Evolutionary conservation across 1,284 basidiomycete species (phyloP).

Genomic region (Marasmius sp.): DNA sequence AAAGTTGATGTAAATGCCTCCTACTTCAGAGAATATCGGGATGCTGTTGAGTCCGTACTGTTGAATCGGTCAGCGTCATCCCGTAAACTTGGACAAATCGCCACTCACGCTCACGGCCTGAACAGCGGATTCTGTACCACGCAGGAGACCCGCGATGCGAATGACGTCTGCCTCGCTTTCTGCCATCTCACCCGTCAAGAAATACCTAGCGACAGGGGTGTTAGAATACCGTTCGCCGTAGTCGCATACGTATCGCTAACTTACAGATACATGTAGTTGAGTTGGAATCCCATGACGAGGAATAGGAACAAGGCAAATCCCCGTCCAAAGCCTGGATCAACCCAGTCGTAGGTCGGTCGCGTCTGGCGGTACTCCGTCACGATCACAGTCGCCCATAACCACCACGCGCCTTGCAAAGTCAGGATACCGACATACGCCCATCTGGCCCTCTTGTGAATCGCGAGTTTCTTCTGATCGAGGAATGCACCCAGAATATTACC

Average conservation of each 20-base stretch:
- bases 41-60: slow-evolving; percentile 11
- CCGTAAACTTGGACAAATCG: background rate
- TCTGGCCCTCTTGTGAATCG: slow-evolving; percentile 8
- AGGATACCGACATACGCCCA: slow-evolving; percentile 10
- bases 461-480: slow-evolving; percentile 8
- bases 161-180: slow-evolving; percentile 11
- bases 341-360: slow-evolving; percentile 15
- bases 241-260: slow-evolving; percentile 1
- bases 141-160: slow-evolving; percentile 14
- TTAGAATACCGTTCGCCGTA: background rate
- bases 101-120: slow-evolving; percentile 13
- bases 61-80: background rate
- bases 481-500: slow-evolving; percentile 15
- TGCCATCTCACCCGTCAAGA: slow-evolving; percentile 10
- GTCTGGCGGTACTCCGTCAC: slow-evolving; percentile 6
- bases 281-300: slow-evolving; percentile 4
- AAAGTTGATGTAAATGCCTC: slow-evolving; percentile 7
- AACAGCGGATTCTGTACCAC: slow-evolving; percentile 14
- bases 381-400: slow-evolving; percentile 7
- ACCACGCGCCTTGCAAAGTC: slow-evolving; percentile 11
- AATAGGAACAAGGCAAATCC: slow-evolving; percentile 13
- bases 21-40: slow-evolving; percentile 5
- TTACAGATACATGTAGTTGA: slow-evolving; percentile 4
- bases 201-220: background rate
- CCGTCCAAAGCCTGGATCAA: slow-evolving; percentile 11